phyloP scores from a whole-genome alignment of 1,284 basidiomycete species.

The Gomphus bonarii region DNA sequence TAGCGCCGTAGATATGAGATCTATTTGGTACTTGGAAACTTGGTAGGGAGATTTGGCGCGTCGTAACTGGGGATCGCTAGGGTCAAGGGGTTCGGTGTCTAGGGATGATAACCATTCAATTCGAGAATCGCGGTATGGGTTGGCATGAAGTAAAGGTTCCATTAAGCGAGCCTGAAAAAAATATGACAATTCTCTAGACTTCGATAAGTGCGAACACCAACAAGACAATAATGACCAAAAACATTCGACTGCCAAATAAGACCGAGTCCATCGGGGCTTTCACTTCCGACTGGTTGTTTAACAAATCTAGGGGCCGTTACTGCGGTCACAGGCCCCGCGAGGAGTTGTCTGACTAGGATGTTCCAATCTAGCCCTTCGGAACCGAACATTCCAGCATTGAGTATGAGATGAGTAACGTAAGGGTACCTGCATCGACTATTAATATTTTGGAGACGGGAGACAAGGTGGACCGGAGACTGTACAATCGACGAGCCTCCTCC shows the following conservation, averaged over 20 bases:
- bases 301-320: conserved; percentile 55
- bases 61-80: conserved; percentile 66
- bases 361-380: conserved; percentile 54
- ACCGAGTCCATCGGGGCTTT: conserved; percentile 65
- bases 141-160: conserved; percentile 31
- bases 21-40: conserved; percentile 72
- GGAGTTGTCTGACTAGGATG: conserved; percentile 36
- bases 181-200: neutral
- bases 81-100: conserved; percentile 49
- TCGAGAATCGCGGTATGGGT: conserved; percentile 29
- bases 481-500: conserved; percentile 45
- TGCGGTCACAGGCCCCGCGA: conserved; percentile 31
- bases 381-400: conserved; percentile 72
- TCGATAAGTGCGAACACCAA: conserved; percentile 28
- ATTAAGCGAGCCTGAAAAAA: conserved; percentile 45
- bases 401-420: conserved; percentile 74
- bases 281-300: conserved; percentile 48
- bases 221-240: conserved; percentile 75
- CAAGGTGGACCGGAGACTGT: conserved; percentile 4
- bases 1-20: conserved; percentile 55
- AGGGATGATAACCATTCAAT: conserved; percentile 78
- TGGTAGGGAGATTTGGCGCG: conserved; percentile 58
- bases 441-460: neutral
- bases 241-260: conserved; percentile 82
- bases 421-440: conserved; percentile 46